phyloP scores from a whole-genome alignment of 2,329 filamentous ascomycete species.

The Fusarium palustre region DNA sequence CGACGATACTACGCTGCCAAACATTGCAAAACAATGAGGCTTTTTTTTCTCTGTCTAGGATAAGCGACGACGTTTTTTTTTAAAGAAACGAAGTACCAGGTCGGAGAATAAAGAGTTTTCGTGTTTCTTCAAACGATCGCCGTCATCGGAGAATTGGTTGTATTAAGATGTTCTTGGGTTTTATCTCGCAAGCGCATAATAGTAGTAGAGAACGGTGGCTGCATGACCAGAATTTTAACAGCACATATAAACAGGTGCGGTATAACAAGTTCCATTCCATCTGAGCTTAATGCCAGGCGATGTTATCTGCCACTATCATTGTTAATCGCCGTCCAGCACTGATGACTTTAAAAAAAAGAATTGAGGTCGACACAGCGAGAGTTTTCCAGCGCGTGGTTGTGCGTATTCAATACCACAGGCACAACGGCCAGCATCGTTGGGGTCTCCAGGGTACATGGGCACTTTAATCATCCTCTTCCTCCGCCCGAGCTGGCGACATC shows the following conservation, averaged over 20 bases:
- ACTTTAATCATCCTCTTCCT: constrained; percentile 49
- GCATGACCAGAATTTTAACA: constrained; percentile 3
- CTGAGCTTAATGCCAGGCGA: background rate
- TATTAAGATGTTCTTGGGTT: background rate
- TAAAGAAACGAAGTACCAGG: background rate
- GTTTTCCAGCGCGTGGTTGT: constrained; percentile 50
- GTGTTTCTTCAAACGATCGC: background rate
- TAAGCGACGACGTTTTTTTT: background rate
- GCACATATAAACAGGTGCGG: background rate
- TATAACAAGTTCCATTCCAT: background rate
- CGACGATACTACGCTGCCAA: constrained; percentile 16
- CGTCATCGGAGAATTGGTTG: constrained; percentile 4
- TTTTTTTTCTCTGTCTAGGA: background rate
- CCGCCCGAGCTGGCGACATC: constrained; percentile 50
- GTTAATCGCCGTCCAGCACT: background rate
- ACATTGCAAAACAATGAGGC: constrained; percentile 1
- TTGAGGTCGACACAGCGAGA: constrained; percentile 17
- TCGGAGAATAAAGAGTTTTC: background rate
- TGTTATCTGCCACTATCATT: too few relatives aligned
- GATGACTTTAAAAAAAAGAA: constrained; percentile 11
- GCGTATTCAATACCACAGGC: constrained; percentile 53
- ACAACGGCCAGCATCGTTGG: constrained; percentile 55
- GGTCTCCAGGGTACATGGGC: constrained; percentile 52
- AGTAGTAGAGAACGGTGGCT: constrained; percentile 3
- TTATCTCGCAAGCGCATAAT: background rate